These are phyloP conservation scores for Neurospora discreta DNA, from an alignment of 495 filamentous ascomycete genomes.

Conservation along the genomic window DNA sequence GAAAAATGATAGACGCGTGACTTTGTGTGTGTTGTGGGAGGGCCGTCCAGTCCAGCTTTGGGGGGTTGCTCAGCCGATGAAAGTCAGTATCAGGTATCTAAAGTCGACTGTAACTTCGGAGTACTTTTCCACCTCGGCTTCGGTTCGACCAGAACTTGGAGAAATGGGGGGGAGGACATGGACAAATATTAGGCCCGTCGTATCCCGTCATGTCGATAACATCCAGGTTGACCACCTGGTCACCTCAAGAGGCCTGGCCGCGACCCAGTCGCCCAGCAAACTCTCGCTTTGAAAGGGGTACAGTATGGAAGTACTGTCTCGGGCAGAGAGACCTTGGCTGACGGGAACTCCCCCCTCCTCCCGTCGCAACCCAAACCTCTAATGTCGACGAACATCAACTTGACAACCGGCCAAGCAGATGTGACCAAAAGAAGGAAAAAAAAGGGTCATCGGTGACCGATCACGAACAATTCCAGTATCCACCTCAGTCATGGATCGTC, in stretches of 20 bases:
- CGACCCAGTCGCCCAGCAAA: not conserved
- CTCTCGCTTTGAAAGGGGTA: not conserved
- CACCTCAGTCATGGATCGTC: not conserved
- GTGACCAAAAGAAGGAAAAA: not conserved
- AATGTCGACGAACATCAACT: not conserved
- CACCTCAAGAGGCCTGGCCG: not conserved
- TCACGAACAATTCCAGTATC: not conserved
- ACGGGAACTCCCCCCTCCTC: not conserved
- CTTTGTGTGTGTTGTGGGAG: not conserved
- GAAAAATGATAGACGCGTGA: not conserved
- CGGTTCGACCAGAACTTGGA: not conserved
- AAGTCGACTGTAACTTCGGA: not conserved
- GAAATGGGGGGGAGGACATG: not conserved
- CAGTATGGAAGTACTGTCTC: not conserved
- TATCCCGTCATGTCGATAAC: not conserved
- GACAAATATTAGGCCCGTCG: not conserved
- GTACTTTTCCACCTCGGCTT: not conserved
- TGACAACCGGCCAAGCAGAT: not conserved
- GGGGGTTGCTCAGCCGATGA: not conserved
- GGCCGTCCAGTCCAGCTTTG: not conserved
- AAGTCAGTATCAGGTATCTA: not conserved
- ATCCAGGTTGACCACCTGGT: not conserved
- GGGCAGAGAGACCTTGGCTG: not conserved
- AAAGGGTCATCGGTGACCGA: not conserved
- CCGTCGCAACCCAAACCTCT: not conserved